Evolutionary conservation across 1,284 basidiomycete genomes (phyloP).

Genomic region (Phylloboletellus chloephorus): DNA sequence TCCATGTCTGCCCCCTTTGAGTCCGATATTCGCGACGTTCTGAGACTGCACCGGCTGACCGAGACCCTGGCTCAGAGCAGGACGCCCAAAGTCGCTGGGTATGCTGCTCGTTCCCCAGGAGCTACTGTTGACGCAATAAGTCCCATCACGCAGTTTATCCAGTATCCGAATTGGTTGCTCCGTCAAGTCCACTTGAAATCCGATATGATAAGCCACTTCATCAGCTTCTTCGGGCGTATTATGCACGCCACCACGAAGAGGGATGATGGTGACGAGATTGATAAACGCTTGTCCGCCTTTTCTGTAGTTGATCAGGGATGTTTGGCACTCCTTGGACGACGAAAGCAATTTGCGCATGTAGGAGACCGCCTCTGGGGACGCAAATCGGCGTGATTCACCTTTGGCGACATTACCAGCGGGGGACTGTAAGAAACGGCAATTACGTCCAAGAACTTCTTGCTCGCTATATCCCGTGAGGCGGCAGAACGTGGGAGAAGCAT

Average conservation of each 20-base stretch:
- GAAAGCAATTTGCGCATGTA: constrained; percentile 62
- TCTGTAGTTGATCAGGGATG: constrained; percentile 81
- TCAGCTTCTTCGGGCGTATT: constrained; percentile 44
- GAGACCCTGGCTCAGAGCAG: constrained; percentile 3
- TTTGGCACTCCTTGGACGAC: constrained; percentile 84
- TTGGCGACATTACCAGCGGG: constrained; percentile 63
- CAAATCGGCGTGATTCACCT: constrained; percentile 64
- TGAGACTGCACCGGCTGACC: constrained; percentile 14
- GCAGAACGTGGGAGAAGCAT: constrained; percentile 78
- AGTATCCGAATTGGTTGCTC: constrained; percentile 84
- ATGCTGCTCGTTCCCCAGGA: constrained; percentile 14
- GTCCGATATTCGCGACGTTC: constrained; percentile 20
- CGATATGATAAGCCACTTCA: constrained; percentile 80
- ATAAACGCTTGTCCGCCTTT: constrained; percentile 84
- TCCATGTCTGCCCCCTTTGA: constrained; percentile 32
- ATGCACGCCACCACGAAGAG: constrained; percentile 62
- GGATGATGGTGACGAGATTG: constrained; percentile 84
- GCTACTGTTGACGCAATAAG: constrained; percentile 56
- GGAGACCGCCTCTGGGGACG: constrained; percentile 64
- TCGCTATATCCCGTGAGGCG: constrained; percentile 80
- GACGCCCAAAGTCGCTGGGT: background rate
- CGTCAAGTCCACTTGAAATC: constrained; percentile 88
- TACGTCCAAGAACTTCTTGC: constrained; percentile 78
- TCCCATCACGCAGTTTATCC: constrained; percentile 70
- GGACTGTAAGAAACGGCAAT: constrained; percentile 83